These are phyloP conservation scores for Coemansia sp. DNA, from an alignment of 192 early-diverging fungal species.

Conservation along the genomic window DNA sequence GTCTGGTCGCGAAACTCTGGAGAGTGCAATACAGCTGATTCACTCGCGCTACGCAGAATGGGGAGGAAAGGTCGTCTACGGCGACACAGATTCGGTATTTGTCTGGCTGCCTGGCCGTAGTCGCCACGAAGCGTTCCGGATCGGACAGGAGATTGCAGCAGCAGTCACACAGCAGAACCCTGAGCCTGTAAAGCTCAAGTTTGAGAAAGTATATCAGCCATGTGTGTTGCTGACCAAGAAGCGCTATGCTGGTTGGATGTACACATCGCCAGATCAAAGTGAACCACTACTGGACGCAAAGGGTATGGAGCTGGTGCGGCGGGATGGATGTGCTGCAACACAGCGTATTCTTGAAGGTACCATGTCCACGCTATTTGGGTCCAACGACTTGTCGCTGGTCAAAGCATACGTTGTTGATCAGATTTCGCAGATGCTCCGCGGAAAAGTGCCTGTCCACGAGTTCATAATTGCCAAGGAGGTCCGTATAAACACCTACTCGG, in stretches of 20 bases:
- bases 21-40: conserved; percentile 69
- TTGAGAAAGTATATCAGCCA: conserved; percentile 93
- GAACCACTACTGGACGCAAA: conserved; percentile 89
- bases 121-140: conserved; percentile 71
- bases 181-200: conserved; percentile 83
- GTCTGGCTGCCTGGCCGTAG: conserved; percentile 68
- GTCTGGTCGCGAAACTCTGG: conserved; percentile 80
- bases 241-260: conserved; percentile 89
- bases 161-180: conserved; percentile 74
- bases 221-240: conserved; percentile 91
- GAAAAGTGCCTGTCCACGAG: conserved; percentile 69
- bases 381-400: conserved; percentile 77
- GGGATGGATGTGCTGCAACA: conserved; percentile 80
- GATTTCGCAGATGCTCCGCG: conserved; percentile 69
- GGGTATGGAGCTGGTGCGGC: conserved; percentile 91
- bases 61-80: conserved; percentile 86
- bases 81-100: conserved; percentile 95
- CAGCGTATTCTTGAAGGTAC: conserved; percentile 76
- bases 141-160: conserved; percentile 80
- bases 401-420: conserved; percentile 73
- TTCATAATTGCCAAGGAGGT: conserved; percentile 91
- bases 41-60: conserved; percentile 58
- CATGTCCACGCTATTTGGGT: conserved; percentile 77
- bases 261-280: conserved; percentile 60
- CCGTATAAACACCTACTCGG: conserved; percentile 72